A percentile compares a stretch with the other conserved stretches of the same genome.
Conservation (phyloP, 805 yeast genomes). For the Candida piceae region DNA sequence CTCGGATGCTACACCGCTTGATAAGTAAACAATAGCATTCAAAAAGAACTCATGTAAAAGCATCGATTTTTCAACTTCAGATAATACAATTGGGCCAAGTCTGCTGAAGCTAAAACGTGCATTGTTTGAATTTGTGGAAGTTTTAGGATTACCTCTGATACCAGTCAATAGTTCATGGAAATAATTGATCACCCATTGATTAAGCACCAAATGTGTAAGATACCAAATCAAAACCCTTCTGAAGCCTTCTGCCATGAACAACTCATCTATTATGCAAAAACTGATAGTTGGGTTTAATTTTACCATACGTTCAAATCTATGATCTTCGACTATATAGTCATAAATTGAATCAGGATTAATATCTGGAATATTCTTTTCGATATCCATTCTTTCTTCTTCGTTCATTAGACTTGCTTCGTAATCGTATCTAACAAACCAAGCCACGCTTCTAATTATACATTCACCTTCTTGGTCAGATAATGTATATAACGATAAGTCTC, state of each 20-base stretch:
- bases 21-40: conserved; percentile 43
- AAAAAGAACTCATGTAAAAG: conserved; percentile 64
- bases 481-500: conserved; percentile 24
- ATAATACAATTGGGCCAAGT: conserved; percentile 47
- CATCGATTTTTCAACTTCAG: conserved; percentile 61
- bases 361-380: conserved; percentile 18
- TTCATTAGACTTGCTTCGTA: conserved; percentile 21
- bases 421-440: conserved; percentile 41
- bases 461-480: conserved; percentile 31
- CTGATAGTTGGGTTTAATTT: conserved; percentile 48
- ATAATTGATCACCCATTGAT: conserved; percentile 54
- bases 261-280: conserved; percentile 58
- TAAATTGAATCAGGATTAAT: conserved; percentile 50
- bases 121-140: conserved; percentile 8
- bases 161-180: conserved; percentile 57
- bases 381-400: conserved; percentile 2
- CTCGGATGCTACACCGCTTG: conserved; percentile 28
- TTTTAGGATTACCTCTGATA: conserved; percentile 40
- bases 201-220: conserved; percentile 55
- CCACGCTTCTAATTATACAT: conserved; percentile 42
- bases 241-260: conserved; percentile 63
- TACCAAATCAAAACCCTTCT: conserved; percentile 65
- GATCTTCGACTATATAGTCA: conserved; percentile 37
- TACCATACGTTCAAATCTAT: conserved; percentile 45
- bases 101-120: conserved; percentile 43